Base-by-base conservation (phyloP, 202 grass and related monocot species). In the Hordeum pubiflorum region DNA sequence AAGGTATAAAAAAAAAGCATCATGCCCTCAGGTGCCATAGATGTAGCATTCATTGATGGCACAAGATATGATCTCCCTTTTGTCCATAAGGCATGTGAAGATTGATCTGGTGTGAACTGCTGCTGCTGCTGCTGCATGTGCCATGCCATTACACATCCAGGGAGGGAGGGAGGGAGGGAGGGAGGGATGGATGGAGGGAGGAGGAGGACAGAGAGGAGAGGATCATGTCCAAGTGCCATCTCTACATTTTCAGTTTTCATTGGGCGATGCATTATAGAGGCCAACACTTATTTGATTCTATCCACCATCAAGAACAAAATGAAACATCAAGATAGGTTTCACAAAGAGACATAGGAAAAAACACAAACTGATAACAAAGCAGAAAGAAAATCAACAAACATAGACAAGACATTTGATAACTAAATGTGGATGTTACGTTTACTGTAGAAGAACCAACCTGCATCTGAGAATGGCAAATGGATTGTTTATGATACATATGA, bases 211-310 rank as follows among this genome's bases (percentile, higher is more conserved):
- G 10, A 10, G 41, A 14, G 41, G 12, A 14, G 1, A 44, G 41
- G 41, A 44, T 14, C 41, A 44, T 14, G 41, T 44, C 41, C 41
- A 44, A 74, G 22, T 58, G 84, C 50, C 70, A 69, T 69, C 48
- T 82, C 33, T 79, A 13, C 22, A 63, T 63, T 75, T 59, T 62
- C 17, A 22, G 7, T 59, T 59, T 75, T 86, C 69, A 86, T 20
- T 48, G 74, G 64, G 65, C 29, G 40, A 62, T 59, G 34, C 29
- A 78, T 65, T 63, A 85, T 72, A 27, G 5, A 32, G 72, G 5
- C 41, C 21, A 20, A 17, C 4, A 9, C 32, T 65, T 36, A 1
- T 2, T 13, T 26, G 1, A 50, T 50, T 18, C 46, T 50, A 50
- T 50, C 58, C 26, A 77, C 76, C 9, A 36, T 71, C 3, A 46